Evolutionary conservation across 2,329 filamentous ascomycete species (phyloP), one percentile per base, ranked within the genome.

Genomic region (Trichoderma koningiopsis): DNA sequence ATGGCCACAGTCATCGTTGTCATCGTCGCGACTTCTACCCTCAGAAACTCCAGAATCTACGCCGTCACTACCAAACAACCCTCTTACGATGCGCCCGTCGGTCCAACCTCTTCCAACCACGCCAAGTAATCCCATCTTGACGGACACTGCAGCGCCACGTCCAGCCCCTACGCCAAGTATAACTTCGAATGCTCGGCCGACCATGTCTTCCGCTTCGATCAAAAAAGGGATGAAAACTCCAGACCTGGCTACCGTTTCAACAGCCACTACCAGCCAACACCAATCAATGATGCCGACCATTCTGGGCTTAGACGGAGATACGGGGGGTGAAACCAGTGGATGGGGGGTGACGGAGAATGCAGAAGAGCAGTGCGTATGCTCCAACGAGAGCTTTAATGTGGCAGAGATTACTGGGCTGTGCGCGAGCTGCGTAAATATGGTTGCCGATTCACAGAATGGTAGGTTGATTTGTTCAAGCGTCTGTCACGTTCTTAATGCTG

Each of bases 321-420:
- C 61, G 53, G 58, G 49, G 60, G 53, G 24, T 60, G 49, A 60
- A 58, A 60, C 52, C 67, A 10, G 71, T 70, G 33, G 72, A 74
- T 55, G 22, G 53, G 47, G 22, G 7, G 33, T 40, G 13, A 37
- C 24, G n/a, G 68, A 43, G 7, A 55, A 57, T 19, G 75, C 75
- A 1, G 81, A 83, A 68, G 72, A 75, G 63, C 71, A 75, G 16
- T 83, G 81, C 63, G 78, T 81, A 4, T 83, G 81, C 62, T 62
- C 71, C 8, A 82, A 82, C 63, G 72, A 74, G 65, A 82, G 81
- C 71, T 82, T 83, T 63, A 75, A 83, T 57, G 81, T 83, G 14
- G 74, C 77, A 40, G 71, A 74, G 47, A 71, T 83, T n/a, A 77
- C 79, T 6, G 79, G 75, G 1, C 72, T 82, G 10, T 83, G 81